A percentile compares a stretch with the other conserved stretches of the same genome.
Conservation (phyloP, 345 rosid species). For the Brassica nigra region DNA sequence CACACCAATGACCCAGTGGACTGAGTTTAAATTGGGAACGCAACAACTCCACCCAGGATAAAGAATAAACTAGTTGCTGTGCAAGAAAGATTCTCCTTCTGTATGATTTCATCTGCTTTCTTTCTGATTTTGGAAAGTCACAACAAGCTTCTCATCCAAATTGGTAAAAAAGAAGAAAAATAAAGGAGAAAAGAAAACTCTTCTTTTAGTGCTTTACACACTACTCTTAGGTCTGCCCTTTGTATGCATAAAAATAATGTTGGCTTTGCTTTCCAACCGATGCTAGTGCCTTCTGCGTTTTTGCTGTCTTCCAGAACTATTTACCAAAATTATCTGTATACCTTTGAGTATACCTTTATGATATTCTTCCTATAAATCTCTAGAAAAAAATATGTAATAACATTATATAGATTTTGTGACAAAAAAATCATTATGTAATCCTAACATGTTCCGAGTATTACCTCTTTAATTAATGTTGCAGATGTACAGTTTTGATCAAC, state of each 20-base stretch:
- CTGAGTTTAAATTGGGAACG: neutral
- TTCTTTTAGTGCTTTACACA: conserved; percentile 33
- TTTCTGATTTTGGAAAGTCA: conserved; percentile 37
- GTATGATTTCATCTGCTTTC: neutral
- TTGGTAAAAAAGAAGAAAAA: conserved; percentile 16
- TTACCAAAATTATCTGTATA: conserved; percentile 16
- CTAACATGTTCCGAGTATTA: neutral
- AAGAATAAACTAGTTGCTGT: neutral
- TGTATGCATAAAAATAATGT: conserved; percentile 31
- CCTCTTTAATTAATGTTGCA: neutral
- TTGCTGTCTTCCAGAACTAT: conserved; percentile 36
- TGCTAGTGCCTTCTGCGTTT: conserved; percentile 35
- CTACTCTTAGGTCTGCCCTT: conserved; percentile 25
- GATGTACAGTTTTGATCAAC: neutral
- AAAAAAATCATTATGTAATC: neutral
- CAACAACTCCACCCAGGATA: conserved; percentile 18
- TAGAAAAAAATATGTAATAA: neutral
- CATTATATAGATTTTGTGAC: neutral
- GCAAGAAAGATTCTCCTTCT: conserved; percentile 18
- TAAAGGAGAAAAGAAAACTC: conserved; percentile 4
- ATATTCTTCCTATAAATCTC: neutral
- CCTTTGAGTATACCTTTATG: neutral
- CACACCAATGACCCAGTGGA: conserved; percentile 1
- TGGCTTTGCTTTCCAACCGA: conserved; percentile 39
- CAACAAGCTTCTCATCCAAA: conserved; percentile 25